Conservation (phyloP, 345 rosid species). For the Pugionium cornutum region DNA sequence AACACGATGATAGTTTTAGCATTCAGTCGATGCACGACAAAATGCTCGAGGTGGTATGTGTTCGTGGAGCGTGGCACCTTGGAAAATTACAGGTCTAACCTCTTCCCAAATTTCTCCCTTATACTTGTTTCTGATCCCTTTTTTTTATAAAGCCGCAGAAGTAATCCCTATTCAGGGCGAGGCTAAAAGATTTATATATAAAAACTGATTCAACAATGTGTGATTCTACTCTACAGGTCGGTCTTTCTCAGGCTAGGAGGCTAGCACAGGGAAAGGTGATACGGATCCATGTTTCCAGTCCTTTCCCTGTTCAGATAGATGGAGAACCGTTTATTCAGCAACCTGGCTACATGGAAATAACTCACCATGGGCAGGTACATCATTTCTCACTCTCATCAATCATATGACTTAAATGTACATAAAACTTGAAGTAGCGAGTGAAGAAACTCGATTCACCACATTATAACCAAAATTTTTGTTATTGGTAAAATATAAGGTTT, state of each 20-base stretch:
- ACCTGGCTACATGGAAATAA: constrained; percentile 66
- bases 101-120: constrained; percentile 2
- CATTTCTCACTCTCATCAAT: no score
- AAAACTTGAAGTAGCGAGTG: no score
- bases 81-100: constrained; percentile 75
- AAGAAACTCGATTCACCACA: no score
- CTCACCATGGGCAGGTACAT: constrained; percentile 68
- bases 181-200: no score
- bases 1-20: constrained; percentile 66
- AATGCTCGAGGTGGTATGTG: constrained; percentile 71
- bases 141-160: neutral
- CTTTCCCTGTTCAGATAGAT: constrained; percentile 70
- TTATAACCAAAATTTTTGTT: no score
- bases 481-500: neutral
- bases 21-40: constrained; percentile 78
- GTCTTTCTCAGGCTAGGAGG: constrained; percentile 73
- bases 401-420: no score
- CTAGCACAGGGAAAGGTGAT: constrained; percentile 62
- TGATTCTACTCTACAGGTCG: constrained; percentile 41
- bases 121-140: neutral
- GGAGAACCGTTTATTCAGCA: constrained; percentile 74
- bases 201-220: no score
- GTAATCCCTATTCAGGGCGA: no score
- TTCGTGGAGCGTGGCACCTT: constrained; percentile 89
- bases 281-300: constrained; percentile 59